Base-by-base conservation (phyloP, 495 filamentous ascomycete genomes). In the Lasiosphaeria hispida region DNA sequence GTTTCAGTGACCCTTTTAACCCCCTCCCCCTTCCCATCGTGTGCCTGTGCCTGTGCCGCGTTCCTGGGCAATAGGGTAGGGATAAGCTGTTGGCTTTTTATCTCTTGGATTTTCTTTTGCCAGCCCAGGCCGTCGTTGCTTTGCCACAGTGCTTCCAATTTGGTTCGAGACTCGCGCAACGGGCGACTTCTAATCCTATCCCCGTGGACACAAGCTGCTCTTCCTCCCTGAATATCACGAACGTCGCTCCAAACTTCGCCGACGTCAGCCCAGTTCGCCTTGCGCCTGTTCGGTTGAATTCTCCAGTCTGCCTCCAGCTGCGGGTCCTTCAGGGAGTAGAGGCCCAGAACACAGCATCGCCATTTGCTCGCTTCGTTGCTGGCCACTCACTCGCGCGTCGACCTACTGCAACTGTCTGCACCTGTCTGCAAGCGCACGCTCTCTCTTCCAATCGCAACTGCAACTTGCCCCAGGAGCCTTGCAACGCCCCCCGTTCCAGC, bases 1-100 rank as follows among this genome's bases (percentile, higher is more conserved):
- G 57, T 59, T 59, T 59, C 48, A 40, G 48, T 30, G 33, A 38
- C 48, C 57, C 42, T 45, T 48, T 59, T 49, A 57, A 15, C 54
- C 54, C 41, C 33, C 18, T 11, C 19, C 23, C 47, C 18, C 14
- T 14, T 54, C 37, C 14, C 30, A 14, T 19, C 38, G 49, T 14
- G 14, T 10, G 39, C 23, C 23, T 30, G 23, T 30, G 23, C 23
- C 23, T 30, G 23, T 30, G 23, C 23, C 23, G 23, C 5, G 23
- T 30, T 2, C 23, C 23, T 30, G 5, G 23, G 5, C 23, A 30
- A 5, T 30, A 30, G 23, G 23, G 23, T 30, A 30, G 23, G 23
- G 23, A 30, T 30, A 30, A 30, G 23, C 23, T 30, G 23, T 30
- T 30, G 5, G 23, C 23, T 30, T 8, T 33, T 10, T 53, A 15